phyloP scores from a whole-genome alignment of 306 rosid genomes.

The Corylus americana region DNA sequence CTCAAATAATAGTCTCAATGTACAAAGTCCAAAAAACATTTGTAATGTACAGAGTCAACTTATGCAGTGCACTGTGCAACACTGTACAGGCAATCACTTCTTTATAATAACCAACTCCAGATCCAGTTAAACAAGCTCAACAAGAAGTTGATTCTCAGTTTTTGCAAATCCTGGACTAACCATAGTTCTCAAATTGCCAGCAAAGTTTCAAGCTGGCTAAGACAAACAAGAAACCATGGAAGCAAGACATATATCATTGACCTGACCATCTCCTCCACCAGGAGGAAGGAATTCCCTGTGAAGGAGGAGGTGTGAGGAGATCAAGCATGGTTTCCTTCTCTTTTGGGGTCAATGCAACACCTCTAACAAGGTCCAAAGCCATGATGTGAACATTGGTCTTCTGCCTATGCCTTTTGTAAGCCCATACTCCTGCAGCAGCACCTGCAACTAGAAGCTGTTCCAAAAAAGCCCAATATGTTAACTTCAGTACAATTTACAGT shows the following conservation, averaged over 20 bases:
- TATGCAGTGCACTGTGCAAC: neutral
- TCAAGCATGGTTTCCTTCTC: conserved; percentile 88
- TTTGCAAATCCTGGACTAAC: neutral
- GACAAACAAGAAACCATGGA: neutral
- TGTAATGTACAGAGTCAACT: neutral
- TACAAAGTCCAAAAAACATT: neutral
- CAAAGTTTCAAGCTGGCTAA: neutral
- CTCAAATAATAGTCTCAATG: neutral
- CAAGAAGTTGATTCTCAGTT: neutral
- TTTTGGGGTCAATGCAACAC: conserved; percentile 68
- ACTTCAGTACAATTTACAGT: neutral
- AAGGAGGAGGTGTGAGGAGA: conserved; percentile 72
- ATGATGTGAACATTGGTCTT: conserved; percentile 73
- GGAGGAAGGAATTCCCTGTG: conserved; percentile 41
- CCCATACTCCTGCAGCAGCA: conserved; percentile 78
- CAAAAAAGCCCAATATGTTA: conserved; percentile 6
- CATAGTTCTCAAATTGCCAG: neutral
- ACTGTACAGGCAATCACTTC: neutral
- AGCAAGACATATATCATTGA: conserved; percentile 37
- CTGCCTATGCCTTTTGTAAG: conserved; percentile 59
- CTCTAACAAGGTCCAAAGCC: conserved; percentile 80
- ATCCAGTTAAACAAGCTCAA: conserved; percentile 6
- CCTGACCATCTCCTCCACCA: conserved; percentile 67
- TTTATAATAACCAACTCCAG: neutral
- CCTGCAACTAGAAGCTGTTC: conserved; percentile 52